phyloP scores from a whole-genome alignment of 352 stramenopile genomes.

The Achlya hypogyna region DNA sequence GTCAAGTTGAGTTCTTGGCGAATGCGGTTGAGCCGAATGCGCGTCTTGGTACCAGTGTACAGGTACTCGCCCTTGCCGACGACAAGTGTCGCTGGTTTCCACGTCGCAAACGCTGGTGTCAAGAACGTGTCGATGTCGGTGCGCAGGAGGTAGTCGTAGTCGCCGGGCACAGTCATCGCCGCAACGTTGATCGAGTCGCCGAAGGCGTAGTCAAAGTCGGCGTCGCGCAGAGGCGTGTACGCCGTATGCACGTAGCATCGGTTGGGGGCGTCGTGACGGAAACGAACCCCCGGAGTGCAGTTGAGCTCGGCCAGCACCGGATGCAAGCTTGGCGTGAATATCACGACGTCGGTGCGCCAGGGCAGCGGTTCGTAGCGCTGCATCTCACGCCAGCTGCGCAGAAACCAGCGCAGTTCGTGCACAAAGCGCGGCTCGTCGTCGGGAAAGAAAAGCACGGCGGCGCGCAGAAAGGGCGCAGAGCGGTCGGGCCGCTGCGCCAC shows the following conservation, averaged over 20 bases:
- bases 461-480: background rate
- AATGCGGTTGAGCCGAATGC: background rate
- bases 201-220: background rate
- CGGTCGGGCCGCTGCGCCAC: too few species aligned
- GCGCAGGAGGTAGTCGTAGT: constrained; percentile 9
- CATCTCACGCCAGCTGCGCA: constrained; percentile 2
- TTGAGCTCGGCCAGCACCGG: background rate
- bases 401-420: background rate
- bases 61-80: background rate
- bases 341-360: constrained; percentile 16
- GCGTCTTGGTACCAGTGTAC: background rate
- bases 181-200: background rate
- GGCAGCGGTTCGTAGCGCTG: background rate
- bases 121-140: constrained; percentile 6
- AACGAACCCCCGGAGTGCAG: background rate
- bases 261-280: background rate
- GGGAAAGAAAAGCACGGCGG: background rate
- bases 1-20: background rate
- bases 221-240: background rate
- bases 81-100: background rate
- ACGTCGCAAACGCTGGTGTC: constrained; percentile 7
- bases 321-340: background rate
- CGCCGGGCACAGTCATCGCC: background rate
- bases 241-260: background rate
- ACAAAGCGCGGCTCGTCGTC: background rate